Conservation (phyloP, 2,329 filamentous ascomycete species). For the Clarireedia hainanense region DNA sequence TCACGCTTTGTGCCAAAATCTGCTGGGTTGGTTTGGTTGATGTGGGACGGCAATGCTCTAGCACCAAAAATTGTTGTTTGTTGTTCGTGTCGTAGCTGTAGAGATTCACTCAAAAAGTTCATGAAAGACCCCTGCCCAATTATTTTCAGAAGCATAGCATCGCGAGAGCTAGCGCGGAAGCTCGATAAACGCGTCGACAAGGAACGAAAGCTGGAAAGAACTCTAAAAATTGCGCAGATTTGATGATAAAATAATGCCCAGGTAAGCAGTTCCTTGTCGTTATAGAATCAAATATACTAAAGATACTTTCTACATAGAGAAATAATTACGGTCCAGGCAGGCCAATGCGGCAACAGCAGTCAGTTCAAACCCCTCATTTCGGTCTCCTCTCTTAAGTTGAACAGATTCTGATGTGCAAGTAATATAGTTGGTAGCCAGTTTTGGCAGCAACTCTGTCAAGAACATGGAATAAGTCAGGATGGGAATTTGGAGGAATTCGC, state of each 20-base stretch:
- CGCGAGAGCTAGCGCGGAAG: constrained; percentile 8
- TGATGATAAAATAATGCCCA: constrained; percentile 29
- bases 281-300: constrained; percentile 10
- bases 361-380: constrained; percentile 36
- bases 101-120: too few relatives aligned
- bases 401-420: constrained; percentile 9
- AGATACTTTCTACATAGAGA: constrained; percentile 50
- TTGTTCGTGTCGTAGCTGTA: too few relatives aligned
- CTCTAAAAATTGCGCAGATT: constrained; percentile 1
- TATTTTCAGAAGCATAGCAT: constrained; percentile 6
- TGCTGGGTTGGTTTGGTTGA: background rate
- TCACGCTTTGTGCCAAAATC: background rate
- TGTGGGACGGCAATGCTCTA: too few relatives aligned
- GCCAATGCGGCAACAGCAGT: constrained; percentile 99
- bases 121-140: constrained; percentile 1
- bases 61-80: too few relatives aligned
- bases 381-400: background rate
- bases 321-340: constrained; percentile 98
- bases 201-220: background rate
- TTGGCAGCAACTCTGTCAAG: constrained; percentile 97
- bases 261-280: constrained; percentile 16
- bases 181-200: constrained; percentile 7
- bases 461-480: constrained; percentile 96
- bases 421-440: constrained; percentile 84
- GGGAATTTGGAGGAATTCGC: constrained; percentile 97